Base-by-base conservation (phyloP, 1,284 basidiomycete species). In the Sanghuangporus weigelae region DNA sequence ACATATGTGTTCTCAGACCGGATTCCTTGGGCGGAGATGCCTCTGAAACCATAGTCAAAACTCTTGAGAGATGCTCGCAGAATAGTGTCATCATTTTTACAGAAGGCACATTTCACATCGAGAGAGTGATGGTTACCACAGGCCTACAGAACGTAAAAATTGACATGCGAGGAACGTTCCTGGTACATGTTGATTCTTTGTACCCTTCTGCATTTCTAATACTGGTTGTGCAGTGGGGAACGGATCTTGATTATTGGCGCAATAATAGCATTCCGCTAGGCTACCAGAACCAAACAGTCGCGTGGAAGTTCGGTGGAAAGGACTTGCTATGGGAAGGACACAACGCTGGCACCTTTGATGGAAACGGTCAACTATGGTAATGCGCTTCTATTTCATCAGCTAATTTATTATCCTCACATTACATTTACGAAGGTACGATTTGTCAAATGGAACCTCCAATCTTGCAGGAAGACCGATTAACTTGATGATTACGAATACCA, bases 341-440 rank as follows among this genome's bases (percentile, higher is more conserved):
- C 64, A 72, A 70, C 10, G 62, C 66, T 23, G 73, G 74, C 11
- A 75, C 74, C 1, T 72, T 75, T 56, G 71, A 75, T 57, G 74
- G 73, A 14, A 74, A 75, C 48, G 73, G 75, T 8, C 73, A 75
- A 56, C 66, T 73, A 11, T 75, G 75, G 75, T 74, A 54, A 6
- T 19, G 14, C 10, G 10, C 14, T 51, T 35, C 23, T 6, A 35
- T 7, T 16, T 51, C 21, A 1, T 1, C 6, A n/a, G 10, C 1
- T 21, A 2, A 26, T 7, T 1, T 14, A 51, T 14, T 12, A 12
- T 14, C 10, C 50, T 51, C 21, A 46, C 16, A 19, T n/a, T 46
- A 19, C 44, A n/a, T 5, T 12, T n/a, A n/a, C 21, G 16, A 46
- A 21, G 35, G n/a, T 39, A 49, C 53, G 35, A 44, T n/a, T 38